These are phyloP conservation scores for Thamnidium elegans DNA, from an alignment of 192 early-diverging fungal species.

Conservation along the genomic window DNA sequence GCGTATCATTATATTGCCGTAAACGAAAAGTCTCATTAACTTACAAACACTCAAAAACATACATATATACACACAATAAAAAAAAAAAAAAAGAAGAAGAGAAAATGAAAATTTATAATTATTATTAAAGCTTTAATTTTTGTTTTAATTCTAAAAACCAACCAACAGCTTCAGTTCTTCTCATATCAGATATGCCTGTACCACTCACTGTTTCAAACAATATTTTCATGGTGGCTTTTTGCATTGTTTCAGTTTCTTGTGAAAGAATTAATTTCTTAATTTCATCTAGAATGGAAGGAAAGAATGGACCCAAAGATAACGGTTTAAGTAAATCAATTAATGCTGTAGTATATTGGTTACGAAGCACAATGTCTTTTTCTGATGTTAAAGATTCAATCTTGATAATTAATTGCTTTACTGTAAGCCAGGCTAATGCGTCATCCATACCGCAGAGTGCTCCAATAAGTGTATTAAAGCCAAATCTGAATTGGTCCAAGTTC, in stretches of 20 bases:
- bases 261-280: constrained; percentile 15
- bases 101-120: too few species aligned
- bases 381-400: constrained; percentile 33
- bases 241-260: constrained; percentile 11
- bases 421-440: constrained; percentile 51
- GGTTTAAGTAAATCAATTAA: constrained; percentile 36
- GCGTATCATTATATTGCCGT: constrained; percentile 52
- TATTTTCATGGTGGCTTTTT: constrained; percentile 26
- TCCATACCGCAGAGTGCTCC: constrained; percentile 46
- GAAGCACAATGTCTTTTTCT: constrained; percentile 7
- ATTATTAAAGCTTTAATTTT: constrained; percentile 4
- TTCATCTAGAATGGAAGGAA: constrained; percentile 17
- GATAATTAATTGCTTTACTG: constrained; percentile 41
- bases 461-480: constrained; percentile 50
- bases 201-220: constrained; percentile 38
- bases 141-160: constrained; percentile 38
- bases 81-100: too few species aligned
- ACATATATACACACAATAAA: too few species aligned
- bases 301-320: constrained; percentile 34
- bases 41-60: too few species aligned
- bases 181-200: constrained; percentile 38
- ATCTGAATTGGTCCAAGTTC: constrained; percentile 45
- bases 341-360: constrained; percentile 24
- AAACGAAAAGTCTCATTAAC: constrained; percentile 25
- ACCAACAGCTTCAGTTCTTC: constrained; percentile 34